phyloP scores from a whole-genome alignment of 2,329 filamentous ascomycete genomes.

The Magnaporthiopsis poae region DNA sequence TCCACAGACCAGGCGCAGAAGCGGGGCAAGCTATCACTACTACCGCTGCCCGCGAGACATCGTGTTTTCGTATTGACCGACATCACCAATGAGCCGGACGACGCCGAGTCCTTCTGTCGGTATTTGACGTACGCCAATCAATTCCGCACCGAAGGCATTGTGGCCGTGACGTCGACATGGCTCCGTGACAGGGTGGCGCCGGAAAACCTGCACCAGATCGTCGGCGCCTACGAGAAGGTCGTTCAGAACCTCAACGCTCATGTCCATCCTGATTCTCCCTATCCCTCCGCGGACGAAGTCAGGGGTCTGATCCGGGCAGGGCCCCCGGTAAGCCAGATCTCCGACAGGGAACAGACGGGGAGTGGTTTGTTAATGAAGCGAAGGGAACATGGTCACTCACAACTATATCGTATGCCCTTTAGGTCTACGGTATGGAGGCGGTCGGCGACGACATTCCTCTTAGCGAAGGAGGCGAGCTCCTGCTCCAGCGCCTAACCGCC shows the following conservation, averaged over 20 bases:
- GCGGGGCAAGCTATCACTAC: background rate
- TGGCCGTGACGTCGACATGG: constrained; percentile 36
- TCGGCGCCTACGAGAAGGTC: constrained; percentile 32
- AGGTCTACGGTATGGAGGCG: constrained; percentile 14
- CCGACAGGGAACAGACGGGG: no score
- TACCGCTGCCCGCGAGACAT: constrained; percentile 17
- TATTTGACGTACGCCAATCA: constrained; percentile 35
- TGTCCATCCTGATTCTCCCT: constrained; percentile 31
- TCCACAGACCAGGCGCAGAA: no score
- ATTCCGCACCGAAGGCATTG: constrained; percentile 32
- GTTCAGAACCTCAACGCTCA: constrained; percentile 39
- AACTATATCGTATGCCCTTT: no score
- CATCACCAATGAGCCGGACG: constrained; percentile 36
- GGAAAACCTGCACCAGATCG: constrained; percentile 31
- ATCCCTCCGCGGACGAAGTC: constrained; percentile 28
- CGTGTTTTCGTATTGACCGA: constrained; percentile 32
- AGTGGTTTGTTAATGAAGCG: no score
- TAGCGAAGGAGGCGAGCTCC: constrained; percentile 29
- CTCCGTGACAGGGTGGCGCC: constrained; percentile 29
- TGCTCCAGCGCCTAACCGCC: constrained; percentile 16
- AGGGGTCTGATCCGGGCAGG: constrained; percentile 27
- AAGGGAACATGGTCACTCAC: background rate
- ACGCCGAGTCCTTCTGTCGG: constrained; percentile 32
- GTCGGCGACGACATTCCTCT: constrained; percentile 16
- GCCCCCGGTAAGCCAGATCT: constrained; percentile 12